Evolutionary conservation across 164 flowering plant species (phyloP).

Genomic region (Vitis amurensis): DNA sequence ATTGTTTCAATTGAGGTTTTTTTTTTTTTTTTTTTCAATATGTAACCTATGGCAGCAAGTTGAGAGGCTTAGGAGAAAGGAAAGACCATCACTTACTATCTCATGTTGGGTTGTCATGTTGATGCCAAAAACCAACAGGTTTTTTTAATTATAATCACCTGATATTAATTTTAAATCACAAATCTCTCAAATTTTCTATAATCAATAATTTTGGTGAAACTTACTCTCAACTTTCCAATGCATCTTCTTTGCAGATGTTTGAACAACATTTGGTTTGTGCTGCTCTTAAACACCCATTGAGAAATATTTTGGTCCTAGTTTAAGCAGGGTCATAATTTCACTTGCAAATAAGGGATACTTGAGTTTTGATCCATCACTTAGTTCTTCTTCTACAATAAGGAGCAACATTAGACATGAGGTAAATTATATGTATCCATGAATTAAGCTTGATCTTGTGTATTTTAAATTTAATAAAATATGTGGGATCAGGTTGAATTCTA

Average conservation of each 20-base stretch:
- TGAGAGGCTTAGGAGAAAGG: conserved; percentile 94
- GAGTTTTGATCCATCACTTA: conserved; percentile 45
- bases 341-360: conserved; percentile 59
- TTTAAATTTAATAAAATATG: background rate
- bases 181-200: background rate
- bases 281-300: conserved; percentile 77
- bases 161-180: background rate
- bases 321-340: conserved; percentile 41
- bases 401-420: conserved; percentile 87
- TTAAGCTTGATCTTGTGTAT: background rate
- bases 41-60: conserved; percentile 97
- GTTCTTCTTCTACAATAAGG: conserved; percentile 59
- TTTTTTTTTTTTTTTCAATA: background rate
- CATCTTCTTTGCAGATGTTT: conserved; percentile 57
- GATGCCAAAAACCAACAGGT: conserved; percentile 86
- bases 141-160: background rate
- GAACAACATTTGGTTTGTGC: conserved; percentile 88
- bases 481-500: background rate
- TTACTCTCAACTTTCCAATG: conserved; percentile 1
- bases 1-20: conserved; percentile 3
- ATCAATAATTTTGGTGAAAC: background rate
- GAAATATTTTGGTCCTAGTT: conserved; percentile 72
- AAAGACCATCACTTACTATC: conserved; percentile 75
- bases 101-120: conserved; percentile 83
- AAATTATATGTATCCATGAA: conserved; percentile 10